phyloP scores from a whole-genome alignment of 495 filamentous ascomycete genomes.

The Xylaria longipes region DNA sequence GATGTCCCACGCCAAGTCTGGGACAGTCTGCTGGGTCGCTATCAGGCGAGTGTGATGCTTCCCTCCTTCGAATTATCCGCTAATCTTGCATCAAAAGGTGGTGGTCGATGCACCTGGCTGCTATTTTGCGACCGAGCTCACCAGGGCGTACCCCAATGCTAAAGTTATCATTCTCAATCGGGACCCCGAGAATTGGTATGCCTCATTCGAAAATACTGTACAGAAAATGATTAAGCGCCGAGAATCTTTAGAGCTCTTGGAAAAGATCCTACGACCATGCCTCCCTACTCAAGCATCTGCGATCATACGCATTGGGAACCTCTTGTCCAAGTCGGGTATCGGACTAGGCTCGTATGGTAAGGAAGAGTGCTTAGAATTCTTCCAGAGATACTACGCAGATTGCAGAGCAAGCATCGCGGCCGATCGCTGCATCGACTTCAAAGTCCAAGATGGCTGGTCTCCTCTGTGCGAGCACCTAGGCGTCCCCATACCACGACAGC shows the following conservation, averaged over 20 bases:
- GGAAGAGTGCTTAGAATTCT: slow-evolving; percentile 31
- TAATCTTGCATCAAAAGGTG: slow-evolving; percentile 44
- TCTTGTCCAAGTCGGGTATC: slow-evolving; percentile 52
- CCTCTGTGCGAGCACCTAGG: slow-evolving; percentile 68
- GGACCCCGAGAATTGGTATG: slow-evolving; percentile 50
- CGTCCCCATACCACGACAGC: slow-evolving; percentile 52
- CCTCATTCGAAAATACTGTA: slow-evolving; percentile 28
- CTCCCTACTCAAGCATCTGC: slow-evolving; percentile 57
- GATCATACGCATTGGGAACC: slow-evolving; percentile 22
- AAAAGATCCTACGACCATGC: slow-evolving; percentile 39
- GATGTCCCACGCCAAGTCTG: slow-evolving; percentile 65
- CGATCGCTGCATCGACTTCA: slow-evolving; percentile 60
- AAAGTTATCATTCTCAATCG: slow-evolving; percentile 68
- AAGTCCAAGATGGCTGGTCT: slow-evolving; percentile 65
- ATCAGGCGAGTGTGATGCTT: slow-evolving; percentile 48
- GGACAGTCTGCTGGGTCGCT: slow-evolving; percentile 67
- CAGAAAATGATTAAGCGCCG: slow-evolving; percentile 24
- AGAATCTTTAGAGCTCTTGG: slow-evolving; percentile 38
- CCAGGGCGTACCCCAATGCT: slow-evolving; percentile 68
- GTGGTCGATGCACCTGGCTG: slow-evolving; percentile 67
- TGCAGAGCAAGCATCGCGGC: slow-evolving; percentile 28
- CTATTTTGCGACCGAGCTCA: slow-evolving; percentile 66
- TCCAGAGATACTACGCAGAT: slow-evolving; percentile 30
- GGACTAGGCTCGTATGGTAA: slow-evolving; percentile 20
- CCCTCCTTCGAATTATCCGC: not conserved